These are phyloP conservation scores for Ceratobasidium sp. DNA, from an alignment of 1,284 basidiomycete genomes.

Conservation along the genomic window DNA sequence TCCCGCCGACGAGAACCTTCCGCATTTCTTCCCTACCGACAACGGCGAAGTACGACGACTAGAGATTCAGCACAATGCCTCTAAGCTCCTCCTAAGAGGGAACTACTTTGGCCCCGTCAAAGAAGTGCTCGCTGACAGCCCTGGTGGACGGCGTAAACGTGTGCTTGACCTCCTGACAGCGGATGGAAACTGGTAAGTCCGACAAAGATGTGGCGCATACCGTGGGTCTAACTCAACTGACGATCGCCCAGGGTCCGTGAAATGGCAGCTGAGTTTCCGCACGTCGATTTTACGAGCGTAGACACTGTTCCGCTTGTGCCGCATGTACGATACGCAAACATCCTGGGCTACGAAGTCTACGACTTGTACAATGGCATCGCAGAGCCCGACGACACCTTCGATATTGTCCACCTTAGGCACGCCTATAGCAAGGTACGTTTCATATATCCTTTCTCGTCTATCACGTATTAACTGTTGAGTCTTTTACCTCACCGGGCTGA, in stretches of 20 bases:
- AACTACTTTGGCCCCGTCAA: conserved; percentile 27
- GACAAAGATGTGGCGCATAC: too few species aligned
- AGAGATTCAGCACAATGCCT: neutral
- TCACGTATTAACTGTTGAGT: neutral
- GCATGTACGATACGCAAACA: conserved; percentile 16
- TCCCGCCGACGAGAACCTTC: conserved; percentile 23
- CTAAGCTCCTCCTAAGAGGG: conserved; percentile 14
- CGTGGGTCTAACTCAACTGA: neutral
- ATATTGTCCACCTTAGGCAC: conserved; percentile 17
- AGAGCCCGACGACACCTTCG: conserved; percentile 6
- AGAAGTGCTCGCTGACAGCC: conserved; percentile 3
- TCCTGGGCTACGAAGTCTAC: conserved; percentile 14
- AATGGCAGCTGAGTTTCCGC: conserved; percentile 19
- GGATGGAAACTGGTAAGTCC: conserved; percentile 17
- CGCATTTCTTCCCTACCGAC: conserved; percentile 18
- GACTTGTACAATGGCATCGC: conserved; percentile 34
- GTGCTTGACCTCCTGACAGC: conserved; percentile 28
- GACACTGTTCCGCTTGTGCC: conserved; percentile 27
- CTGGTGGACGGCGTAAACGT: conserved; percentile 14
- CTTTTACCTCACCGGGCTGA: too few species aligned
- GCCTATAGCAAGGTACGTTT: neutral
- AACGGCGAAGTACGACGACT: conserved; percentile 17
- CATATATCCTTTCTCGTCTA: neutral
- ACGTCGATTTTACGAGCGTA: conserved; percentile 35
- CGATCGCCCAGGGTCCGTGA: conserved; percentile 6